Base-by-base conservation (phyloP, 2,329 filamentous ascomycete species). In the Fulvia fulva region DNA sequence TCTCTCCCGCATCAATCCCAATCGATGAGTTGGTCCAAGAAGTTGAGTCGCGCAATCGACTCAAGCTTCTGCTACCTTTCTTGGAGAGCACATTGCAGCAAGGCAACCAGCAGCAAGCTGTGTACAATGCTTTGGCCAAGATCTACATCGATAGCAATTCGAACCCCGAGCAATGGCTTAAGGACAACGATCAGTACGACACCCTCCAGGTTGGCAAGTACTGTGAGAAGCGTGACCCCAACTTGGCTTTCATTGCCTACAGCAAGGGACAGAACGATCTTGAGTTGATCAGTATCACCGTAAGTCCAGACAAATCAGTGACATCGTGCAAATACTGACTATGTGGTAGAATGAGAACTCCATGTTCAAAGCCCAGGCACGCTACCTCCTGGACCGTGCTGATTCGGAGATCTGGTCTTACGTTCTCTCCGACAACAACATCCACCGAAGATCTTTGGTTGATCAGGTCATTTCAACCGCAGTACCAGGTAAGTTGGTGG, bases 91-190 rank as follows among this genome's bases (percentile, higher is more conserved):
- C 91, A 9, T 80, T 99, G 50, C 87, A 90, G 51, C 85, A 87
- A 53, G 94, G 94, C 46, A 97, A 96, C 77, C 89, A 96, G 74
- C 92, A 99, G 75, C 91, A 96, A 74, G 95, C 93, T 46, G 90
- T 99, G 19, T 97, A 89, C 82, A 97, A 99, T 66, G 95, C 94
- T 6, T 83, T 99, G 28, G 94, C 94, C 53, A 99, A 99, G 84
- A 99, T 99, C 67, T 99, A 99, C 78, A 99, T 99, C 58, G 94
- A 99, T 76, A 91, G 87, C 66, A 99, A 99, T 82, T 96, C 97
- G 78, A 91, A 97, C 73, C 94, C 94, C 0, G 94, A 99, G 81
- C 90, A 90, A 72, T 99, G 99, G 80, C 80, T 99, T 53, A 96
- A 94, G 79, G 91, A 97, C 78, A 99, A 99, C 72, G 91, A 97